A percentile compares a stretch with the other conserved stretches of the same genome.
These are phyloP conservation scores for Botrytis sinoallii DNA, from an alignment of 2,329 filamentous ascomycete species.

Conservation along the genomic window DNA sequence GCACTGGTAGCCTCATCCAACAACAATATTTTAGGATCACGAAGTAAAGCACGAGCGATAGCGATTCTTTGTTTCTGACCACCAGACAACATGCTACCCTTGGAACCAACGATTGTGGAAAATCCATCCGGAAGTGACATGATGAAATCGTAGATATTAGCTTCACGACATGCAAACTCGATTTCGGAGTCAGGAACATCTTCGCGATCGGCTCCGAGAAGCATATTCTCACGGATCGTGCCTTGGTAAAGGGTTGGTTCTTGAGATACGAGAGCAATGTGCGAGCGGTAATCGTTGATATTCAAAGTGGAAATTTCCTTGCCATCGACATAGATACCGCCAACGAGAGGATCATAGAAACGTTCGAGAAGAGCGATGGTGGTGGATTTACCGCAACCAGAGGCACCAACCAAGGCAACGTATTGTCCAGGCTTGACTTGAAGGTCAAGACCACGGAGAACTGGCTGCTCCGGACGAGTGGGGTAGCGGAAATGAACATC, in stretches of 20 bases:
- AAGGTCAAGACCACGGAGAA: slow-evolving; percentile 79
- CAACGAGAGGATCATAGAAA: slow-evolving; percentile 86
- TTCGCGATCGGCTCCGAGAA: slow-evolving; percentile 68
- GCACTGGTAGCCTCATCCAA: slow-evolving; percentile 80
- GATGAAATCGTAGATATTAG: slow-evolving; percentile 92
- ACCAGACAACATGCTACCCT: slow-evolving; percentile 80
- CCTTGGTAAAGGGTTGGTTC: slow-evolving; percentile 95
- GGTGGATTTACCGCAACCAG: slow-evolving; percentile 90
- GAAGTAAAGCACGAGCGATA: slow-evolving; percentile 84
- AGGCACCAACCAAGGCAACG: slow-evolving; percentile 87
- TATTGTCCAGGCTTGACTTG: slow-evolving; percentile 75
- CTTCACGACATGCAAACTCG: slow-evolving; percentile 77
- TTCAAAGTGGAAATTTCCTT: slow-evolving; percentile 78
- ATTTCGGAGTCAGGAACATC: slow-evolving; percentile 70
- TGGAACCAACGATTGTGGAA: slow-evolving; percentile 79
- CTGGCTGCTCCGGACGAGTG: slow-evolving; percentile 85
- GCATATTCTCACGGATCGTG: slow-evolving; percentile 84
- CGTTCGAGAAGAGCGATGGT: slow-evolving; percentile 89
- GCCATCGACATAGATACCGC: slow-evolving; percentile 78
- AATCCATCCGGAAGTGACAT: slow-evolving; percentile 82
- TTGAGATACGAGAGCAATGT: slow-evolving; percentile 85
- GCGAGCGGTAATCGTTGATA: slow-evolving; percentile 78
- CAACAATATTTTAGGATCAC: slow-evolving; percentile 84
- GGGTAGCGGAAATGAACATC: slow-evolving; percentile 95
- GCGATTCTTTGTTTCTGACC: slow-evolving; percentile 92